These are phyloP conservation scores for Komagataella mondaviorum DNA, from an alignment of 805 yeast genomes.

Conservation along the genomic window DNA sequence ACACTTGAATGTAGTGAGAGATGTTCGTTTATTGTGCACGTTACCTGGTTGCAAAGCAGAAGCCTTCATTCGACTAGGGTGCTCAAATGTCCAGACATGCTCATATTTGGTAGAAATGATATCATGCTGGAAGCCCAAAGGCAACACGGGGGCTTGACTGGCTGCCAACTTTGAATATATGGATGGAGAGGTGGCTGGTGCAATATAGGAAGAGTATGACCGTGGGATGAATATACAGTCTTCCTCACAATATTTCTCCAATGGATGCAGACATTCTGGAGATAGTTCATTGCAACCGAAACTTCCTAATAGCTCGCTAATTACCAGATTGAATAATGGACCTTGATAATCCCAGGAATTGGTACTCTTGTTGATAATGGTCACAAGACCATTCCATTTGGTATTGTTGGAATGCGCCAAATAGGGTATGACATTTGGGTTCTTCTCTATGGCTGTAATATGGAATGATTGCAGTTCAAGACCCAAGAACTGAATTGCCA, in stretches of 20 bases:
- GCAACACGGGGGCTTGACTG: constrained; percentile 15
- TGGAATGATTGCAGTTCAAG: constrained; percentile 11
- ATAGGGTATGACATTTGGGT: constrained; percentile 40
- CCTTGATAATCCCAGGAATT: constrained; percentile 29
- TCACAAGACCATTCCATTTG: constrained; percentile 40
- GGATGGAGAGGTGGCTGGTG: constrained; percentile 55
- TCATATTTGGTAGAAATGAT: constrained; percentile 31
- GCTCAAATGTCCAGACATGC: constrained; percentile 48
- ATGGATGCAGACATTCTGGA: constrained; percentile 60
- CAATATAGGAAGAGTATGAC: constrained; percentile 41
- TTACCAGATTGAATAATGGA: constrained; percentile 37
- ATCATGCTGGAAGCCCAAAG: constrained; percentile 20
- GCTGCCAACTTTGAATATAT: constrained; percentile 20
- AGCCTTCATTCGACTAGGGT: constrained; percentile 22
- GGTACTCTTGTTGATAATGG: constrained; percentile 44
- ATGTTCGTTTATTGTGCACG: constrained; percentile 9
- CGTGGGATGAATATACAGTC: constrained; percentile 50
- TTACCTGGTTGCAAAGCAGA: constrained; percentile 3
- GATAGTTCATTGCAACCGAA: constrained; percentile 87
- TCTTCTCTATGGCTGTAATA: constrained; percentile 63
- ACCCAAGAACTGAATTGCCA: constrained; percentile 22
- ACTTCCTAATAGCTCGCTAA: constrained; percentile 80
- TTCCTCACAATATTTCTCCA: constrained; percentile 23
- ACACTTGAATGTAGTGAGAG: constrained; percentile 22
- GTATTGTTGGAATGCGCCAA: constrained; percentile 33